Conservation (phyloP, 148 eudicot genomes). For the Nyssa sinensis region DNA sequence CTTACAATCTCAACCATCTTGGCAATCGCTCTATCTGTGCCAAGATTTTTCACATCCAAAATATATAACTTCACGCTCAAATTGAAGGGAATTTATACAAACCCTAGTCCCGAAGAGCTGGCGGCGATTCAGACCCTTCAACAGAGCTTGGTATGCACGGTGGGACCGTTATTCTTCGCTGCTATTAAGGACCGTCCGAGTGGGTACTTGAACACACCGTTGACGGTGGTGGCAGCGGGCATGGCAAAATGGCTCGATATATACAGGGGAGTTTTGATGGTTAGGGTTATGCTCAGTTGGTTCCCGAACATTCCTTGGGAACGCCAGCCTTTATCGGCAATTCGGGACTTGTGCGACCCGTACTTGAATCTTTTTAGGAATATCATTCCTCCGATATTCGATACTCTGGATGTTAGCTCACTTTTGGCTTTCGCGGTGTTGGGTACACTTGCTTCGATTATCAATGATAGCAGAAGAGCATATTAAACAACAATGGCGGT, state of each 20-base stretch:
- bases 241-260: constrained; percentile 73
- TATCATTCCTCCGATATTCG: constrained; percentile 68
- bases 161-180: constrained; percentile 64
- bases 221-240: constrained; percentile 60
- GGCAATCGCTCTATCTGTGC: constrained; percentile 29
- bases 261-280: constrained; percentile 67
- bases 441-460: constrained; percentile 54
- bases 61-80: constrained; percentile 18
- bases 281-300: constrained; percentile 83
- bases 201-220: constrained; percentile 52
- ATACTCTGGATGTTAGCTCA: constrained; percentile 72
- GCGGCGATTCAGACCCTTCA: constrained; percentile 15
- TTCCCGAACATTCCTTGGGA: constrained; percentile 58
- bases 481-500: constrained; percentile 15
- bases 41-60: constrained; percentile 28
- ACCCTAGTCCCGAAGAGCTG: constrained; percentile 21
- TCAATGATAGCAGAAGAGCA: constrained; percentile 36
- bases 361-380: constrained; percentile 63
- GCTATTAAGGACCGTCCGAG: constrained; percentile 37
- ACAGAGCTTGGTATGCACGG: constrained; percentile 28
- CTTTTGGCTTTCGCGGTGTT: constrained; percentile 63
- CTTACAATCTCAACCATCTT: constrained; percentile 47
- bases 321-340: constrained; percentile 66
- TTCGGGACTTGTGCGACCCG: constrained; percentile 82
- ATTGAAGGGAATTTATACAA: constrained; percentile 15